Conservation (phyloP, 2,329 filamentous ascomycete species). For the Neoscytalidium dimidiatum region DNA sequence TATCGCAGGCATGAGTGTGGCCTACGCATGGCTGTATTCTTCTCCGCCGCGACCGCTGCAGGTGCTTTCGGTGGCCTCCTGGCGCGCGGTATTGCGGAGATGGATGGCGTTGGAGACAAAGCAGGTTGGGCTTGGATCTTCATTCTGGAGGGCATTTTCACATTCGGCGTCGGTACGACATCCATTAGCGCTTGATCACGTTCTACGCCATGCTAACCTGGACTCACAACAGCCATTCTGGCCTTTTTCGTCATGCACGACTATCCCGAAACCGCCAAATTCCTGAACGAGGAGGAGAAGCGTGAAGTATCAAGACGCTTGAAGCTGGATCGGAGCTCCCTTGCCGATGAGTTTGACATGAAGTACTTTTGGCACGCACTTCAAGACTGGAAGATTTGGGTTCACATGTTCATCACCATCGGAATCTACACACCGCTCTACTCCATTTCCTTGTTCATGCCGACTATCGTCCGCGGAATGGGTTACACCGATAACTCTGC, state of each 20-base stretch:
- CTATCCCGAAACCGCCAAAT: conserved; percentile 59
- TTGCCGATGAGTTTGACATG: conserved; percentile 40
- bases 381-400: conserved; percentile 46
- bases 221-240: conserved; percentile 20
- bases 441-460: conserved; percentile 48
- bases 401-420: conserved; percentile 44
- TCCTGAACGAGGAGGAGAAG: conserved; percentile 52
- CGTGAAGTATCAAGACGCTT: conserved; percentile 53
- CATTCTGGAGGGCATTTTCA: conserved; percentile 35
- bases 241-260: conserved; percentile 57
- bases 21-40: conserved; percentile 61
- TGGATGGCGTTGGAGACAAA: conserved; percentile 55
- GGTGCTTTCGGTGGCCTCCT: conserved; percentile 63
- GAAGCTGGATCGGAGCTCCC: conserved; percentile 25
- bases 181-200: too few species aligned
- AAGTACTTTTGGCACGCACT: conserved; percentile 42
- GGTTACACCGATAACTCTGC: conserved; percentile 63
- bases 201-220: not conserved
- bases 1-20: conserved; percentile 62
- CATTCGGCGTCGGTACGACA: conserved; percentile 30
- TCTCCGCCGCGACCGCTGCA: conserved; percentile 58
- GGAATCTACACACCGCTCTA: conserved; percentile 46
- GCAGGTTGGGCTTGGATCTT: conserved; percentile 39
- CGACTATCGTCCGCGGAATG: conserved; percentile 65
- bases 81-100: conserved; percentile 60